Evolutionary conservation across 2,329 filamentous ascomycete species (phyloP).

Genomic region (Didymellaceae sp.): DNA sequence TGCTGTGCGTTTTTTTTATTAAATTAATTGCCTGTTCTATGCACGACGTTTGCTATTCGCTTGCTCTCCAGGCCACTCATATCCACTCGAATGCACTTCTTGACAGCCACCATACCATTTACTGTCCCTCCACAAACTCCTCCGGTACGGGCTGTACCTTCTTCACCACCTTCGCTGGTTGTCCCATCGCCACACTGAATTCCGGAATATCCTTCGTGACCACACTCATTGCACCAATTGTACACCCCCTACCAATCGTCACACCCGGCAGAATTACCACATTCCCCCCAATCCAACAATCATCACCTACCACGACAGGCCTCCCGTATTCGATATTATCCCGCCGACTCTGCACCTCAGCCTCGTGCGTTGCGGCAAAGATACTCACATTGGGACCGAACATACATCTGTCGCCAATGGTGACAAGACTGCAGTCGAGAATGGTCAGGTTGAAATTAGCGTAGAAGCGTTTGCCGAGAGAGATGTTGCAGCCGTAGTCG

Average conservation of each 20-base stretch:
- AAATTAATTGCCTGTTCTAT: too few relatives aligned
- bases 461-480: constrained; percentile 68
- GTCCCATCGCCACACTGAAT: constrained; percentile 68
- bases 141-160: constrained; percentile 30
- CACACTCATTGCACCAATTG: constrained; percentile 80
- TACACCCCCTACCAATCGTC: constrained; percentile 75
- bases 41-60: too few relatives aligned
- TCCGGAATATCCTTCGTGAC: constrained; percentile 78
- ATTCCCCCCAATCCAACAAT: constrained; percentile 57
- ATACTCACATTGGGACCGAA: constrained; percentile 61
- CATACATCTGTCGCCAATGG: constrained; percentile 60
- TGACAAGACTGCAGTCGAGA: constrained; percentile 60
- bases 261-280: constrained; percentile 73
- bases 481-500: constrained; percentile 72
- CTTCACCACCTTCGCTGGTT: constrained; percentile 66
- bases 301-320: constrained; percentile 55
- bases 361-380: constrained; percentile 61
- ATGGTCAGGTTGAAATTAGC: constrained; percentile 64
- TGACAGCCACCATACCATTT: background rate
- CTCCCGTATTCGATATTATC: constrained; percentile 59
- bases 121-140: constrained; percentile 8
- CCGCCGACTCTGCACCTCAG: constrained; percentile 55
- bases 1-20: too few relatives aligned
- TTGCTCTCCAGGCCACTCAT: too few relatives aligned
- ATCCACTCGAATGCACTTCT: background rate